Evolutionary conservation across 208 protist species (phyloP), one percentile per base, ranked within the genome.

Genomic region (Trypanosoma boissoni): DNA sequence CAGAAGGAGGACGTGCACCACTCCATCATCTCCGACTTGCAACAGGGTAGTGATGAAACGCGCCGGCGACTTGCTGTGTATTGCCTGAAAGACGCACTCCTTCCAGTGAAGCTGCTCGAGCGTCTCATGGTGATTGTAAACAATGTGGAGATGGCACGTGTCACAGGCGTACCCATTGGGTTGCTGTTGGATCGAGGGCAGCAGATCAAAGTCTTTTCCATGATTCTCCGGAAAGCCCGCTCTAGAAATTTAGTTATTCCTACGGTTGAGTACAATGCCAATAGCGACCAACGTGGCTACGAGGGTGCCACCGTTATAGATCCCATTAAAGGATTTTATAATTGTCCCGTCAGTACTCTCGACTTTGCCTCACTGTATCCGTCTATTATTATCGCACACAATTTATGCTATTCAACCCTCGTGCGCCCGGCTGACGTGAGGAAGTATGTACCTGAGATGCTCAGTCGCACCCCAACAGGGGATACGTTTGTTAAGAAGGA

Each of bases 331-430:
- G 98, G 97, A 26, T 99, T 96, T 63, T 98, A 99, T 84, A 88
- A 98, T 98, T 91, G 83, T 62, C 97, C 98, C 20, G 98, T 99
- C 54, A 83, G 93, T 4, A 99, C 98, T 2, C 88, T 99, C 23
- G 99, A 99, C 78, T 99, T 99, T 75, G 94, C 97, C 14, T 99
- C 97, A 37, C 95, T 99, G 46, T 99, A 99, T 85, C 99, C 99
- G 18, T 99, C 98, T n/a, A 99, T 99, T 80, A 99, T 99, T 94
- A 99, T 99, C 72, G 98, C 99, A 3, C 98, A 99, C 82, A 99
- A 99, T 78, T 78, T 99, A 34, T 99, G 99, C 78, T 99, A 99
- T 75, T 98, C 88, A 43, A 95, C 91, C 23, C 69, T 91, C n/a
- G 69, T 96, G 14, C 76, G 74, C 0, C 74, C 69, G 9, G 1